A percentile compares a stretch with the other conserved stretches of the same genome.
Evolutionary conservation across 306 rosid genomes (phyloP).

Genomic region (Medicago arabica): DNA sequence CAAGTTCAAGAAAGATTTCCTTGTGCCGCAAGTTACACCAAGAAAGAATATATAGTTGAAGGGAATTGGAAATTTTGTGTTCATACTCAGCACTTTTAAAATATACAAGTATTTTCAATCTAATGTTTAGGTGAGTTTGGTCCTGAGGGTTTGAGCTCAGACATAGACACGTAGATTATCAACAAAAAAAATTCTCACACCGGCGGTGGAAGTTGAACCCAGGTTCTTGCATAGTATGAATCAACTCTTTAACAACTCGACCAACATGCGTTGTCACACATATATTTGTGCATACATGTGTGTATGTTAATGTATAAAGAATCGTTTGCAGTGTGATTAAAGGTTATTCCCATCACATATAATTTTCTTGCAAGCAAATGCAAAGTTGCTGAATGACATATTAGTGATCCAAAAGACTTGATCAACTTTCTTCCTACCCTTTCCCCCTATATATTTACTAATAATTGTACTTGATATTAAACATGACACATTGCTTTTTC

Average conservation of each 20-base stretch:
- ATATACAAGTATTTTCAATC: too few species aligned
- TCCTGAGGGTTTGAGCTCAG: too few species aligned
- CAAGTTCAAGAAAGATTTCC: background rate
- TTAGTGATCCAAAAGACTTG: conserved; percentile 48
- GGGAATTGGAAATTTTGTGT: too few species aligned
- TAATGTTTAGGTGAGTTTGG: too few species aligned
- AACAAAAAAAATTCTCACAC: too few species aligned
- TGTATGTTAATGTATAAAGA: background rate
- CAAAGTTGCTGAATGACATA: conserved; percentile 44
- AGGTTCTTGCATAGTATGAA: too few species aligned
- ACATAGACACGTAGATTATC: too few species aligned
- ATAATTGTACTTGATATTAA: conserved; percentile 18
- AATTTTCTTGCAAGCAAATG: conserved; percentile 36
- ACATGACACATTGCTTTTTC: conserved; percentile 32
- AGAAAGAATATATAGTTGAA: background rate
- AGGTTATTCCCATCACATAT: conserved; percentile 30
- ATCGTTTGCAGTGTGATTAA: background rate
- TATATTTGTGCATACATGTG: background rate
- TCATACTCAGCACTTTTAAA: too few species aligned
- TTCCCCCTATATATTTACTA: conserved; percentile 10
- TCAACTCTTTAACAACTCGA: too few species aligned
- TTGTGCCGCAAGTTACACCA: background rate
- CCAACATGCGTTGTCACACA: too few species aligned
- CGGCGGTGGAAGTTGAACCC: too few species aligned
- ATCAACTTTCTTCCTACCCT: conserved; percentile 5